phyloP scores from a whole-genome alignment of 257 asterid species.

The Solanum chmielewskii region DNA sequence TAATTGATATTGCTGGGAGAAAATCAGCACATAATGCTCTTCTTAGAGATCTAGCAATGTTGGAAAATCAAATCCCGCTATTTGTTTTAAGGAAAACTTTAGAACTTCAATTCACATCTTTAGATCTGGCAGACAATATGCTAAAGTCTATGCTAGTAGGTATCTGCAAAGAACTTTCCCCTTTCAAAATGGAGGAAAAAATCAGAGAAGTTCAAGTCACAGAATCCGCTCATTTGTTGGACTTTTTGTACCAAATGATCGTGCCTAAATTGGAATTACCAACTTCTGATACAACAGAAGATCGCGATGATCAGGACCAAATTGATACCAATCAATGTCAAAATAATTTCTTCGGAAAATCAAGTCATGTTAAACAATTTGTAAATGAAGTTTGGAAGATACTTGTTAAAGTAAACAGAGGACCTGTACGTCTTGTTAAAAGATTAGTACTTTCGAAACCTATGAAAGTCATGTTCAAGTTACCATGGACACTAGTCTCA shows the following conservation, averaged over 20 bases:
- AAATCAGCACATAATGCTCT: constrained; percentile 33
- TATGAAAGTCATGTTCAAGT: constrained; percentile 3
- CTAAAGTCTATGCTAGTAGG: constrained; percentile 22
- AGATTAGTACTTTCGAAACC: constrained; percentile 21
- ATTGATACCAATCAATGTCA: neutral
- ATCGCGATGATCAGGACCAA: neutral
- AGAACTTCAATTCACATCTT: constrained; percentile 22
- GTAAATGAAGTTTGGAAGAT: constrained; percentile 2
- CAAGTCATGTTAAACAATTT: neutral
- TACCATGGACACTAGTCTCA: constrained; percentile 30
- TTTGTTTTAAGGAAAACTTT: constrained; percentile 29
- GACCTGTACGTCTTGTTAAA: constrained; percentile 17
- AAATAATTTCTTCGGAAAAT: neutral
- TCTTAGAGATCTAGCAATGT: constrained; percentile 38
- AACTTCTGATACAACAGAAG: neutral
- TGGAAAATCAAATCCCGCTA: constrained; percentile 62
- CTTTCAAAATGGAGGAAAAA: constrained; percentile 19
- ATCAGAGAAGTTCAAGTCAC: neutral
- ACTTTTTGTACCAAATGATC: constrained; percentile 32
- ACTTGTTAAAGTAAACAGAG: constrained; percentile 2
- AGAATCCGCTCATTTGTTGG: constrained; percentile 31
- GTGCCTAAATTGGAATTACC: constrained; percentile 18
- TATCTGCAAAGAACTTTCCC: constrained; percentile 22
- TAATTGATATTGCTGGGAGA: constrained; percentile 29
- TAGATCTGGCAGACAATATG: constrained; percentile 18